Conservation (phyloP, 2,329 filamentous ascomycete genomes). For the Lasiodiplodia citricola region DNA sequence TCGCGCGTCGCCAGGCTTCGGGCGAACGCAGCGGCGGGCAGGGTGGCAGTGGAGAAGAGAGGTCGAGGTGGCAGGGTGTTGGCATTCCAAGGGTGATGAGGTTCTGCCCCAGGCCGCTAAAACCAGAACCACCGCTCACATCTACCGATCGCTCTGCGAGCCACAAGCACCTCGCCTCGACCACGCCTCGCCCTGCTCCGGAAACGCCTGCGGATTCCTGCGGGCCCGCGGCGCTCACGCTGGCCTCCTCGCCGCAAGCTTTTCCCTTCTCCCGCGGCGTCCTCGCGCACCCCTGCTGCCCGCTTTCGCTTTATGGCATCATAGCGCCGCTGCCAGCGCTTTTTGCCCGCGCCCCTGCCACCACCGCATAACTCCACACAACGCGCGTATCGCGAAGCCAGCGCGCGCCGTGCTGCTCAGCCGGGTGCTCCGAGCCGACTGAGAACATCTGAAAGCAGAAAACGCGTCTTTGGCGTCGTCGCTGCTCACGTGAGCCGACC, state of each 20-base stretch:
- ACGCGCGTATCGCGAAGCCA: neutral
- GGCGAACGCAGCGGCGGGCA: slow-evolving; percentile 12
- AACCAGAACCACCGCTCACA: neutral
- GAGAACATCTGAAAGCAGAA: neutral
- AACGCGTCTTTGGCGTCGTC: neutral
- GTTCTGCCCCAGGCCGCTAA: slow-evolving; percentile 4
- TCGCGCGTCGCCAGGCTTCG: slow-evolving; percentile 11
- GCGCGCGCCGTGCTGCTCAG: neutral
- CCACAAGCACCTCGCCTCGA: slow-evolving; percentile 2
- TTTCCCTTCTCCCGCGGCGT: neutral
- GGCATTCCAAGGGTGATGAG: slow-evolving; percentile 23
- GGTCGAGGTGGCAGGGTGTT: slow-evolving; percentile 19
- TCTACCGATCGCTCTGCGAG: slow-evolving; percentile 8
- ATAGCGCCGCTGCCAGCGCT: neutral
- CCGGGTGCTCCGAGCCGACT: neutral
- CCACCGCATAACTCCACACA: slow-evolving; percentile 15
- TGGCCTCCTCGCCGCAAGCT: neutral
- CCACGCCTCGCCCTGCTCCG: slow-evolving; percentile 6
- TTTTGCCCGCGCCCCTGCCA: neutral
- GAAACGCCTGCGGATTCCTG: neutral
- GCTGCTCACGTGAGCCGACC: slow-evolving; percentile 10
- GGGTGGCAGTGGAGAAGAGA: slow-evolving; percentile 2
- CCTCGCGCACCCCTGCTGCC: slow-evolving; percentile 7
- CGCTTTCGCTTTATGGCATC: slow-evolving; percentile 1
- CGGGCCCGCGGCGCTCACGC: neutral